These are phyloP conservation scores for Microdochium nivale DNA, from an alignment of 2,329 filamentous ascomycete genomes.

Conservation along the genomic window DNA sequence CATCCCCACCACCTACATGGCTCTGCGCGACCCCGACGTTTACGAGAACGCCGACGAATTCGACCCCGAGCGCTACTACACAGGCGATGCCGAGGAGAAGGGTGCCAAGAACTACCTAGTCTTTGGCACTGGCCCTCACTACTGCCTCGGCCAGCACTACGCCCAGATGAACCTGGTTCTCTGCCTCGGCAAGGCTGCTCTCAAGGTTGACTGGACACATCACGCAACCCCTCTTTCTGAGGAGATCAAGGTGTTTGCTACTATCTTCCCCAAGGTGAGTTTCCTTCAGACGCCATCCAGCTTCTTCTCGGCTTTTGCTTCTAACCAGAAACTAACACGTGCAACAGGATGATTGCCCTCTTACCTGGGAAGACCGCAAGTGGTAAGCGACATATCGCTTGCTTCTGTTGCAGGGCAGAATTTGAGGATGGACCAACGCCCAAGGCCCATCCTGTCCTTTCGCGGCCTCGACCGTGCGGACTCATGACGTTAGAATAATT, in stretches of 20 bases:
- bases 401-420: no score
- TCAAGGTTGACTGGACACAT: constrained; percentile 85
- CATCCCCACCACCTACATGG: constrained; percentile 82
- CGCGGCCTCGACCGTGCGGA: not conserved
- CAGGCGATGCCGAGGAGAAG: constrained; percentile 78
- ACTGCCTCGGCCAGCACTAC: constrained; percentile 91
- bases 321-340: constrained; percentile 15
- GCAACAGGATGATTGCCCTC: constrained; percentile 68
- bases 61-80: constrained; percentile 86
- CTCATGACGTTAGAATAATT: constrained; percentile 12
- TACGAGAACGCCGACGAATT: constrained; percentile 86
- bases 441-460: no score
- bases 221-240: constrained; percentile 76
- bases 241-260: constrained; percentile 97
- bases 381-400: constrained; percentile 25
- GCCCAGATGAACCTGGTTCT: constrained; percentile 82
- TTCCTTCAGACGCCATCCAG: not conserved
- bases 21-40: constrained; percentile 85
- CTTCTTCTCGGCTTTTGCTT: not conserved
- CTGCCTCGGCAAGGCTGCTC: constrained; percentile 82
- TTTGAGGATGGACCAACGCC: no score
- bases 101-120: constrained; percentile 92
- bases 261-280: constrained; percentile 90
- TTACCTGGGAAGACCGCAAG: constrained; percentile 57
- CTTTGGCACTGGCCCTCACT: constrained; percentile 91